phyloP scores from a whole-genome alignment of 257 asterid species.

The Perilla frutescens region DNA sequence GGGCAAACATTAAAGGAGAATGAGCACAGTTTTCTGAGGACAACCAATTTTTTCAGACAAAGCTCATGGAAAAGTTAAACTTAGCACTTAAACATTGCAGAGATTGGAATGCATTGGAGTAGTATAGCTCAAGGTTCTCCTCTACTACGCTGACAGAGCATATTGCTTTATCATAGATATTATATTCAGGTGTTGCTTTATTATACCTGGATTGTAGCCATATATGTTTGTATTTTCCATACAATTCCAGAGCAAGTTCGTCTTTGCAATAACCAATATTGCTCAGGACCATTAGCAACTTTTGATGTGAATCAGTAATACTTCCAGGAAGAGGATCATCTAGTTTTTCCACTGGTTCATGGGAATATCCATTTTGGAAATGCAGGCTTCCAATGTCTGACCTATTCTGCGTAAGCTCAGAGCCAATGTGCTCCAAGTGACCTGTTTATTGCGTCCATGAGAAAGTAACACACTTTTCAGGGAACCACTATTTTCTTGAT shows the following conservation, averaged over 20 bases:
- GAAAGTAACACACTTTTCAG: conserved; percentile 19
- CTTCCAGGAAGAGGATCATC: conserved; percentile 86
- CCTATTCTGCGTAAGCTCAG: conserved; percentile 61
- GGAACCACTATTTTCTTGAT: conserved; percentile 32
- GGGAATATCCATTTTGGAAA: conserved; percentile 70
- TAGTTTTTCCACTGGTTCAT: conserved; percentile 54
- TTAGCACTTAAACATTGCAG: conserved; percentile 11
- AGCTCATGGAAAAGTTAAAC: background rate
- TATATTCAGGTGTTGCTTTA: conserved; percentile 22
- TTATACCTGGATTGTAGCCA: conserved; percentile 82
- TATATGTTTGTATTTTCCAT: conserved; percentile 65
- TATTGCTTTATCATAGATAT: conserved; percentile 9
- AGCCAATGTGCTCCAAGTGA: conserved; percentile 77
- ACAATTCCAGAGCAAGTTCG: conserved; percentile 80
- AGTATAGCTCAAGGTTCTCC: background rate
- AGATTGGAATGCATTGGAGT: background rate
- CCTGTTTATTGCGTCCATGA: conserved; percentile 55
- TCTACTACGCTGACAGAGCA: conserved; percentile 23
- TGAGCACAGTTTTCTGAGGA: conserved; percentile 6
- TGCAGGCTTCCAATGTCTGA: conserved; percentile 53
- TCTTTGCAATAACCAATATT: conserved; percentile 97
- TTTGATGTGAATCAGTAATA: conserved; percentile 76
- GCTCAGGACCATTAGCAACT: conserved; percentile 91
- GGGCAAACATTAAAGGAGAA: conserved; percentile 3
- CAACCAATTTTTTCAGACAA: conserved; percentile 15